phyloP scores from a whole-genome alignment of 2,329 filamentous ascomycete genomes.

The Hypoxylon sp. region DNA sequence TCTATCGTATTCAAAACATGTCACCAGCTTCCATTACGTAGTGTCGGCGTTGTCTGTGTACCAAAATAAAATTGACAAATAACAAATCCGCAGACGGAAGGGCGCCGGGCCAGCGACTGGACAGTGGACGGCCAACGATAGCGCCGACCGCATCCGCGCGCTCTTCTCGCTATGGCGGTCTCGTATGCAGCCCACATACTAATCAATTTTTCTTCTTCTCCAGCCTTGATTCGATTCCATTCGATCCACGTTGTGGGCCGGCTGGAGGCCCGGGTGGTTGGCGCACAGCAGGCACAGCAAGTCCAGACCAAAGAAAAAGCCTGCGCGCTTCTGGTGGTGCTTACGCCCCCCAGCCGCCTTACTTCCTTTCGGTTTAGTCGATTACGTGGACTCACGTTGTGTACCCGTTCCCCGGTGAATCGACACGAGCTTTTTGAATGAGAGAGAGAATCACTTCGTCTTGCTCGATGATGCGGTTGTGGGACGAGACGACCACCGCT shows the following conservation, averaged over 20 bases:
- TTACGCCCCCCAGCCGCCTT: constrained; percentile 7
- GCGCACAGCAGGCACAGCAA: too few relatives aligned
- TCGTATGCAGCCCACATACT: constrained; percentile 12
- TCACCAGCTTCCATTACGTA: background rate
- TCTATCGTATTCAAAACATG: background rate
- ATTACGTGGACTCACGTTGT: constrained; percentile 30
- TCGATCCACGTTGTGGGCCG: constrained; percentile 29
- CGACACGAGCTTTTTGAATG: constrained; percentile 8
- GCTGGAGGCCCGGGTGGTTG: constrained; percentile 17
- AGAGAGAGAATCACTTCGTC: constrained; percentile 6
- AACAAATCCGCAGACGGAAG: too few relatives aligned
- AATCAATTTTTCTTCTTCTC: constrained; percentile 3
- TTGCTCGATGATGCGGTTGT: constrained; percentile 28
- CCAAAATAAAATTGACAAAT: constrained; percentile 6
- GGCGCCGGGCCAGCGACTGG: background rate
- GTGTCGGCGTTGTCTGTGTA: constrained; percentile 5
- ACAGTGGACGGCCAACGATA: background rate
- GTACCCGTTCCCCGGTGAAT: constrained; percentile 22
- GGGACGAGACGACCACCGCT: constrained; percentile 17
- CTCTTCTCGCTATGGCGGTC: constrained; percentile 21
- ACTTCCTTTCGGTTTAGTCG: constrained; percentile 23
- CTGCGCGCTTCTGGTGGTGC: background rate
- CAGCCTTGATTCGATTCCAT: constrained; percentile 28
- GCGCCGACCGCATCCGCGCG: constrained; percentile 20
- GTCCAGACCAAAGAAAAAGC: constrained; percentile 13